Percentiles rank a stretch among this genome's conserved stretches.
phyloP scores from a whole-genome alignment of 139 green algal genomes.

The Astrephomene gubernaculifera region DNA sequence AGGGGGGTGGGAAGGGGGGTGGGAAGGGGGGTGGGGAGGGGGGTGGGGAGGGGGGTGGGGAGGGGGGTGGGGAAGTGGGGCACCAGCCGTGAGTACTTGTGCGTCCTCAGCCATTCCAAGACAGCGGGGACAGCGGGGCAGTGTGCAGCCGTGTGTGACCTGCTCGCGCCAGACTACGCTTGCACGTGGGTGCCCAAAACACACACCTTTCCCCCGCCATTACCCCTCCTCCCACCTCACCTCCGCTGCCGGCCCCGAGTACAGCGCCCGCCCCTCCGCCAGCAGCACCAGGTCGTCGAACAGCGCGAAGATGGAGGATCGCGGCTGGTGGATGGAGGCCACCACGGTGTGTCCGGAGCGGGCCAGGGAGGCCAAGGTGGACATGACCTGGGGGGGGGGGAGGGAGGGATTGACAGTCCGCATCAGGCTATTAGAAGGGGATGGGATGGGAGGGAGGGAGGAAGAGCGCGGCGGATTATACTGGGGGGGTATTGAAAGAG shows the following conservation, averaged over 20 bases:
- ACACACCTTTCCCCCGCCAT: no score
- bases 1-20: not conserved
- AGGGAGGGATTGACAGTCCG: not conserved
- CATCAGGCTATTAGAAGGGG: not conserved
- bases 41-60: not conserved
- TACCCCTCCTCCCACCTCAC: no score
- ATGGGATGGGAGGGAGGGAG: not conserved
- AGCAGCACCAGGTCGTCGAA: conserved; percentile 96
- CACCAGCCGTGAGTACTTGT: no score
- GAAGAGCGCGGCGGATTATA: not conserved
- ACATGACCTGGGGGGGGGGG: conserved; percentile 52
- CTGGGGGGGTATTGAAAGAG: not conserved
- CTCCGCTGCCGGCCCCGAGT: conserved; percentile 62
- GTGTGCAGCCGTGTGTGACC: no score
- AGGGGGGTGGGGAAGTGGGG: not conserved
- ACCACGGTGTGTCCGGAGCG: conserved; percentile 81
- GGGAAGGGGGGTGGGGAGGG: not conserved
- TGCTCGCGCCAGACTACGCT: no score
- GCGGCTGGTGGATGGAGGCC: conserved; percentile 86
- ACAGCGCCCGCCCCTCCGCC: conserved; percentile 67
- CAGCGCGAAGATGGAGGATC: conserved; percentile 87
- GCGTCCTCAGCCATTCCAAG: no score
- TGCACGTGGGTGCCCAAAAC: no score
- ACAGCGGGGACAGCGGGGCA: no score
- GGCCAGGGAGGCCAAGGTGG: conserved; percentile 79